A percentile compares a stretch with the other conserved stretches of the same genome.
phyloP scores from a whole-genome alignment of 768 basidiomycete genomes.

The Hirschioporus abietinus region DNA sequence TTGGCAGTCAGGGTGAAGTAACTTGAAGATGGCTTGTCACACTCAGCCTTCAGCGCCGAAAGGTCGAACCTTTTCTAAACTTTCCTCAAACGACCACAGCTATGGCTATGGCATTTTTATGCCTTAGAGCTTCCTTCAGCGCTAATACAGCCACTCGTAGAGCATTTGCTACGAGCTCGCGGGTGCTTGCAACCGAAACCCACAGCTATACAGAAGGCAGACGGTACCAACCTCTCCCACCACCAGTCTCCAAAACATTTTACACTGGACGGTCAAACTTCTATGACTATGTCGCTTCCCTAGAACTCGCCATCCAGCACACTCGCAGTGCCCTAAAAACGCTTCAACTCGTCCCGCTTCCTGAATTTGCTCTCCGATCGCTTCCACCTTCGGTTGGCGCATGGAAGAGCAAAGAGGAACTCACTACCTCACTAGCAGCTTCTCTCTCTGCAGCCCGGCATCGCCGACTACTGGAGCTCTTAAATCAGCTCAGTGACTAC shows the following conservation, averaged over 20 bases:
- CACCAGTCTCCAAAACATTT: conserved; percentile 70
- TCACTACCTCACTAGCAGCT: conserved; percentile 51
- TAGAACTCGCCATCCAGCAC: conserved; percentile 58
- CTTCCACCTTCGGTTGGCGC: conserved; percentile 54
- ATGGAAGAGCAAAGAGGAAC: conserved; percentile 64
- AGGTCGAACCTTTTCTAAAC: not conserved
- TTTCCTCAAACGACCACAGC: not conserved
- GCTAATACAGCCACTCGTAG: not conserved
- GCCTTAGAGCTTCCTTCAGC: not conserved
- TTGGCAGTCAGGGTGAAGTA: too few species aligned
- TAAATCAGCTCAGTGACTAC: conserved; percentile 63
- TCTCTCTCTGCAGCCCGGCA: conserved; percentile 67
- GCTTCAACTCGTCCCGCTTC: conserved; percentile 74
- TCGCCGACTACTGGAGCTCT: conserved; percentile 52
- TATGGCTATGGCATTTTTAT: not conserved
- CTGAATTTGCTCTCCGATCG: conserved; percentile 55
- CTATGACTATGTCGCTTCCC: conserved; percentile 62
- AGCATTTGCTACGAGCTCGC: not conserved
- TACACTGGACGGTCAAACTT: conserved; percentile 77
- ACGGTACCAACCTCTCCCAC: conserved; percentile 8
- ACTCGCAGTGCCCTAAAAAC: conserved; percentile 55
- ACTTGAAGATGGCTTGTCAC: too few species aligned
- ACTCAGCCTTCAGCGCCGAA: too few species aligned
- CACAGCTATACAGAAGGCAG: not conserved
- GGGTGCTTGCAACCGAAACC: not conserved